Base-by-base conservation (phyloP, 2,329 filamentous ascomycete genomes). In the Sphaerulina musiva region DNA sequence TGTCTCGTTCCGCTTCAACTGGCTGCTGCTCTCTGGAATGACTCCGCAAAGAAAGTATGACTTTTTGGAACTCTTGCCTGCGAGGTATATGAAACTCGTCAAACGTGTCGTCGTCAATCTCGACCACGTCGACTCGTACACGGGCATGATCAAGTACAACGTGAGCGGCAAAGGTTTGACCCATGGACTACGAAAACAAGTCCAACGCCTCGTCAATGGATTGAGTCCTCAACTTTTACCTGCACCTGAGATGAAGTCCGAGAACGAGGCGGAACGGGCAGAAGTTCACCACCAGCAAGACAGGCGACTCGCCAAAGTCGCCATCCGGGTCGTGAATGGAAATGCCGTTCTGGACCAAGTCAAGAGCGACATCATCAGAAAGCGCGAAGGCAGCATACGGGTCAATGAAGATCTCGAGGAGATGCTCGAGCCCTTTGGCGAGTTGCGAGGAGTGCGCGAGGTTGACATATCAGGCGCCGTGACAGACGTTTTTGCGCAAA, bases 81-180 rank as follows among this genome's bases (percentile, higher is more conserved):
- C 66, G 55, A 62, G 66, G 34, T 76, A 77, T 58, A 50, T 77
- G 48, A 46, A 69, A 43, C 58, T 72, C 17, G 69, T 78, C 6
- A 71, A 67, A 60, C 66, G 70, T 31, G 72, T 74, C 36, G 53
- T 75, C 41, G 62, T 78, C 7, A 72, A 71, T 45, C 68, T 78
- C 2, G 73, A 77, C 63, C 72, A 73, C 49, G 72, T 77, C 26
- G 76, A 78, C 59, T 68, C 69, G 40, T 78, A 78, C 50, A 76
- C 73, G 0, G 76, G 74, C 3, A 76, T 76, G 75, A 74, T 77
- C 56, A 78, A 77, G 59, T 78, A 73, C 60, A 78, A 78, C 58
- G 74, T 73, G n/a, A 68, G 70, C 1, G 76, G 74, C 0, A 63
- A 68, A 26, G 74, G 74, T 0, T 59, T 78, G 38, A 69, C 70